phyloP scores from a whole-genome alignment of 495 filamentous ascomycete genomes.

The Xylona heveae region DNA sequence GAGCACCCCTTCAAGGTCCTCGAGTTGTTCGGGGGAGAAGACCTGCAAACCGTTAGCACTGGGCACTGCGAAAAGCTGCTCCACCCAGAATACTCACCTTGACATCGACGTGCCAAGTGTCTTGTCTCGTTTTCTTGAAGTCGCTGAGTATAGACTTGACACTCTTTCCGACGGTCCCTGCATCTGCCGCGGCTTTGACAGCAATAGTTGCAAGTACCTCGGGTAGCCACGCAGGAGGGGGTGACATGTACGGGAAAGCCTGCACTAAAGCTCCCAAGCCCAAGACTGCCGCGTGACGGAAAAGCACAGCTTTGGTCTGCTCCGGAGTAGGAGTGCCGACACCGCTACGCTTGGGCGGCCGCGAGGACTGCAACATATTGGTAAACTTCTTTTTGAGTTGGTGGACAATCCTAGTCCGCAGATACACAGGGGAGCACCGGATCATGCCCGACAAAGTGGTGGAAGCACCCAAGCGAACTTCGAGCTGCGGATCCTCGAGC shows the following conservation, averaged over 20 bases:
- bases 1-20: constrained; percentile 86
- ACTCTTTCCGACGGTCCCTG: constrained; percentile 85
- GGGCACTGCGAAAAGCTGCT: constrained; percentile 4
- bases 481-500: constrained; percentile 78
- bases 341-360: constrained; percentile 52
- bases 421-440: constrained; percentile 69
- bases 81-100: constrained; percentile 40
- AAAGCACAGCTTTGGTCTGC: constrained; percentile 55
- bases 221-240: constrained; percentile 84
- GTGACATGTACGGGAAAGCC: constrained; percentile 92
- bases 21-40: constrained; percentile 78
- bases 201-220: constrained; percentile 78
- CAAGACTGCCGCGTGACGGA: constrained; percentile 76
- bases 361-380: constrained; percentile 51
- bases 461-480: constrained; percentile 83
- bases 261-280: constrained; percentile 81
- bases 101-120: constrained; percentile 95
- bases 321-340: constrained; percentile 68
- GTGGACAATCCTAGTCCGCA: constrained; percentile 55
- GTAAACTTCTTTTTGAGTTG: constrained; percentile 64
- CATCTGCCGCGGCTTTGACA: constrained; percentile 63
- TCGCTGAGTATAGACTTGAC: constrained; percentile 92
- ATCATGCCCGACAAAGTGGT: constrained; percentile 95
- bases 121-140: constrained; percentile 98
- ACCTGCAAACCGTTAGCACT: constrained; percentile 28